Evolutionary conservation across 495 filamentous ascomycete species (phyloP), one percentile per base, ranked within the genome.

Genomic region (Pseudomonodictys pantanalensis): DNA sequence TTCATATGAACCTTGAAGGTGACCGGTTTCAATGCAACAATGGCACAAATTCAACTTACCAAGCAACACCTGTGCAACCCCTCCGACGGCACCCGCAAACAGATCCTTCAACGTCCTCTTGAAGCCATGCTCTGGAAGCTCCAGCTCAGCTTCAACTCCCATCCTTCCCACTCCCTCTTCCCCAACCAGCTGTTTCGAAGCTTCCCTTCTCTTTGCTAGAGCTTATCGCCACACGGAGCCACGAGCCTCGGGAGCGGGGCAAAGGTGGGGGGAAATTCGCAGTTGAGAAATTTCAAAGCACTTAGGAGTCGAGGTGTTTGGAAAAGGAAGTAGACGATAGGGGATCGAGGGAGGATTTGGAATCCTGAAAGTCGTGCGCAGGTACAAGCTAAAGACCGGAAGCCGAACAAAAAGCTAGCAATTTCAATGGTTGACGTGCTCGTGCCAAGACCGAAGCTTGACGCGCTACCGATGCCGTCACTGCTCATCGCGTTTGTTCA

Each of bases 41-140:
- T 12, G 43, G 18, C 18, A 48, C 43, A 35, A 18, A 12, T 22
- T 25, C 15, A 41, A 82, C 87, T 73, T 75, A 97, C 93, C 93
- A 62, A 97, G 80, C 56, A 99, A 75, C 33, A 99, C 93, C 73
- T 97, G 95, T 22, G 95, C 92, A 64, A 96, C 81, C 54, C 93
- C 93, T 59, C 93, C 93, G 10, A 83, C 88, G 57, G 95, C 93
- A 52, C 93, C 93, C 20, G 93, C 84, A 69, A 91, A 86, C 54
- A 97, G 77, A 73, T 99, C 95, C 77, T 99, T 99, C 65, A 87
- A 69, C n/a, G 90, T 90, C 65, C 78, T 77, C 52, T 35, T 29
- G 18, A 71, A 29, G 25, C 69, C 67, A 25, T 65, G 60, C 20
- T 52, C 58, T 24, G 57, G 56, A 0, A 35, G 5, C 28, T 65